A percentile compares a stretch with the other conserved stretches of the same genome.
Evolutionary conservation across 129 eudicot genomes (phyloP).

Genomic region (Flaveria sonorensis): DNA sequence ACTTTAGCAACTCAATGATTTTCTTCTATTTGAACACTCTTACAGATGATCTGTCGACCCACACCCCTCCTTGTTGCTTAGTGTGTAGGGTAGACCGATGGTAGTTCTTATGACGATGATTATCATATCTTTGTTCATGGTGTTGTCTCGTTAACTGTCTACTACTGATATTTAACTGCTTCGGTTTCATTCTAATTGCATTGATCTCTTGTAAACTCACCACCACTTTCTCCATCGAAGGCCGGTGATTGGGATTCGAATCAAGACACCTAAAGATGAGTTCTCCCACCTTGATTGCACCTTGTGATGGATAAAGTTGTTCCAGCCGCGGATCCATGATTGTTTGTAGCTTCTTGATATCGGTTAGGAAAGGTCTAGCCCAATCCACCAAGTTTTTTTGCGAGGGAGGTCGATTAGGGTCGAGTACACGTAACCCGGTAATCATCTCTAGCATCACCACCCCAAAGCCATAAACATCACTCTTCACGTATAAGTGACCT

Average conservation of each 20-base stretch:
- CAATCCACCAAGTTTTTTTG: conserved; percentile 55
- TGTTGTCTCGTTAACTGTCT: neutral
- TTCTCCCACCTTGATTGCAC: neutral
- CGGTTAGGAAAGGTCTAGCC: conserved; percentile 48
- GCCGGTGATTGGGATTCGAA: neutral
- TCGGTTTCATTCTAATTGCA: neutral
- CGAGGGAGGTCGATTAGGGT: conserved; percentile 45
- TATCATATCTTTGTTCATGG: neutral
- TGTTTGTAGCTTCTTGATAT: conserved; percentile 37
- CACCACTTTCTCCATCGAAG: conserved; percentile 9
- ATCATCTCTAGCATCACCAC: conserved; percentile 51
- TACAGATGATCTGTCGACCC: neutral
- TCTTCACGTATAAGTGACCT: conserved; percentile 56
- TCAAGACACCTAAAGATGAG: neutral
- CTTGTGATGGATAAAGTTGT: conserved; percentile 8
- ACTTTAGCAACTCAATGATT: neutral
- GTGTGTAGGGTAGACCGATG: neutral
- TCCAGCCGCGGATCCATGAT: conserved; percentile 9
- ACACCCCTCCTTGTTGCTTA: neutral
- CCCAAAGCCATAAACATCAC: conserved; percentile 64
- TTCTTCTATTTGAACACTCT: neutral
- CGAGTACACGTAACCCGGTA: conserved; percentile 53
- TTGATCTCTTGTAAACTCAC: neutral
- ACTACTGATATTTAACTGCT: neutral
- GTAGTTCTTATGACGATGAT: neutral